These are phyloP conservation scores for Solanum paucissectum DNA, from an alignment of 257 asterid species.

Conservation along the genomic window DNA sequence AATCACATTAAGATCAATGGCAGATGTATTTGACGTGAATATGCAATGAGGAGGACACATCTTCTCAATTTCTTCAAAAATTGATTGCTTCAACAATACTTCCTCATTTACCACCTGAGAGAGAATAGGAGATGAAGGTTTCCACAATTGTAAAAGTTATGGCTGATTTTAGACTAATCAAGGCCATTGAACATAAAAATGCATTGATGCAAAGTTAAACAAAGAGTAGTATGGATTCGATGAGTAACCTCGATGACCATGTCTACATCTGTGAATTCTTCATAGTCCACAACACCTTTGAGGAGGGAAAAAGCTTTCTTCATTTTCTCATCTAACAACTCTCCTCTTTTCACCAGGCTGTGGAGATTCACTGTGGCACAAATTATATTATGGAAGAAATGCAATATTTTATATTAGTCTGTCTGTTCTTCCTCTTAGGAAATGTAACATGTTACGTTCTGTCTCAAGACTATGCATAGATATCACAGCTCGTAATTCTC, in stretches of 20 bases:
- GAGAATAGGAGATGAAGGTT: not conserved
- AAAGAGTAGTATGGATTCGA: not conserved
- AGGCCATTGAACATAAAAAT: not conserved
- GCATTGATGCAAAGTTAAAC: not conserved
- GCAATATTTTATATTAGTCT: not conserved
- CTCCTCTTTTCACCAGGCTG: slow-evolving; percentile 17
- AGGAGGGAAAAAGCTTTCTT: slow-evolving; percentile 22
- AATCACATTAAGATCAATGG: slow-evolving; percentile 18
- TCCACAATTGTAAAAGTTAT: not conserved
- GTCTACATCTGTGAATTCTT: slow-evolving; percentile 29
- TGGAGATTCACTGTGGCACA: slow-evolving; percentile 18
- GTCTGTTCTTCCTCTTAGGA: not conserved
- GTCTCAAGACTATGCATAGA: not conserved
- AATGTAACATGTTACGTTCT: not conserved
- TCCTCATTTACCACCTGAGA: slow-evolving; percentile 31
- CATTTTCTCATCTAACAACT: slow-evolving; percentile 5
- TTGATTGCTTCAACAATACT: slow-evolving; percentile 22
- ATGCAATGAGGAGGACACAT: slow-evolving; percentile 27
- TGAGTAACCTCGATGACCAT: slow-evolving; percentile 41
- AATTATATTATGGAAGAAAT: not conserved
- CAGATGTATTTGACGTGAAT: slow-evolving; percentile 27
- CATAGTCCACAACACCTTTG: slow-evolving; percentile 29
- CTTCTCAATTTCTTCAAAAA: slow-evolving; percentile 32
- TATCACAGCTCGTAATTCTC: not conserved
- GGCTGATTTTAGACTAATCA: not conserved